Percentiles rank a stretch among this genome's conserved stretches.
These are phyloP conservation scores for Lactarius indigo DNA, from an alignment of 768 basidiomycete species.

Conservation along the genomic window DNA sequence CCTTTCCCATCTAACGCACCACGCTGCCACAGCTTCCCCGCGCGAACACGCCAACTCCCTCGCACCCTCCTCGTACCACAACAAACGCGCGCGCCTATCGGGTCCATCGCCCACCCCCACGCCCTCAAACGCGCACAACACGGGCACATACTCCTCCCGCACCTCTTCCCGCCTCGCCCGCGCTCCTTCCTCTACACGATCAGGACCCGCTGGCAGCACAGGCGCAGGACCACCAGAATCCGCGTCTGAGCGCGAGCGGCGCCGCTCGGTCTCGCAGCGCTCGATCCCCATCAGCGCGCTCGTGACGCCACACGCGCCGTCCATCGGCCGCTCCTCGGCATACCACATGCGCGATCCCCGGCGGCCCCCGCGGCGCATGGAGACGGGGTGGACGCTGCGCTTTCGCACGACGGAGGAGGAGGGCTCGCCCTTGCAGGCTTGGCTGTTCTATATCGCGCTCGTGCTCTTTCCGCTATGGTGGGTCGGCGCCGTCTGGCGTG, in stretches of 20 bases:
- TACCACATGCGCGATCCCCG: conserved; percentile 83
- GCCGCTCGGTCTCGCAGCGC: conserved; percentile 50
- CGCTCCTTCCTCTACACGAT: conserved; percentile 30
- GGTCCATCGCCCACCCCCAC: conserved; percentile 35
- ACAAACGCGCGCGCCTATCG: conserved; percentile 66
- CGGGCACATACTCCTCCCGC: conserved; percentile 43
- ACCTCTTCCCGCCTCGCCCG: conserved; percentile 30
- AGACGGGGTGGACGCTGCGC: conserved; percentile 61
- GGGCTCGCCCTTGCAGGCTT: conserved; percentile 59
- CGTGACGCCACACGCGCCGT: conserved; percentile 75
- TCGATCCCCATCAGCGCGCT: conserved; percentile 81
- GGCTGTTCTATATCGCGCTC: conserved; percentile 77
- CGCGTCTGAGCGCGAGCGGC: conserved; percentile 12
- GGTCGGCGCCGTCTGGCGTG: conserved; percentile 55
- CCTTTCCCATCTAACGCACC: conserved; percentile 6
- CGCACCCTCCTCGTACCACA: conserved; percentile 69
- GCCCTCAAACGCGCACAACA: conserved; percentile 41
- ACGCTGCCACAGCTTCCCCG: conserved; percentile 27
- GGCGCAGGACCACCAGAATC: conserved; percentile 7
- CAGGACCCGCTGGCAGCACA: conserved; percentile 26
- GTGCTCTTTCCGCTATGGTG: conserved; percentile 56
- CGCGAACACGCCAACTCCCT: conserved; percentile 37
- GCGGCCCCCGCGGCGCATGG: conserved; percentile 53
- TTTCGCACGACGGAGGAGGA: conserved; percentile 52
- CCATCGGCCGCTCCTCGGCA: conserved; percentile 48